Conservation (phyloP, 2,329 filamentous ascomycete genomes). For the Talaromyces rugulosus region DNA sequence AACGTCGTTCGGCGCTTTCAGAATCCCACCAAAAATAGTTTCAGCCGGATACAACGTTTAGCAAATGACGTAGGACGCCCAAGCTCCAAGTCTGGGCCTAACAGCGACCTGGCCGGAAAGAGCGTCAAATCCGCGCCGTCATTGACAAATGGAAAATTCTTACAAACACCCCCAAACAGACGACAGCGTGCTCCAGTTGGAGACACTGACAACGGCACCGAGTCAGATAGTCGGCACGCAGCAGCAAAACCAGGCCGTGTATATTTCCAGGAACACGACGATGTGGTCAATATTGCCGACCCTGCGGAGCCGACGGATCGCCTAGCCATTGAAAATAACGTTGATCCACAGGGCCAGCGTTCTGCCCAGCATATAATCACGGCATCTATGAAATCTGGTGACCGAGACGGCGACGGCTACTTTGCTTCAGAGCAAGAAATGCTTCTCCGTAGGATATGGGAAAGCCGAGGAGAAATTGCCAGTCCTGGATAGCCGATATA, state of each 20-base stretch:
- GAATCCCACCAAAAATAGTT: conserved; percentile 41
- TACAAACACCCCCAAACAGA: conserved; percentile 20
- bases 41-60: conserved; percentile 32
- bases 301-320: conserved; percentile 17
- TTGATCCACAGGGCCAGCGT: conserved; percentile 29
- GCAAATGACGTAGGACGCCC: conserved; percentile 18
- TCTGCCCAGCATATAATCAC: conserved; percentile 18
- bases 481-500: conserved; percentile 22
- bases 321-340: conserved; percentile 20
- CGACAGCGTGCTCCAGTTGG: conserved; percentile 15
- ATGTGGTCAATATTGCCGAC: conserved; percentile 23
- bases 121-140: conserved; percentile 33
- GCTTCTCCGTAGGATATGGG: conserved; percentile 42
- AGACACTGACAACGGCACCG: neutral
- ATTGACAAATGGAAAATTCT: conserved; percentile 19
- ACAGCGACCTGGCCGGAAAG: conserved; percentile 23
- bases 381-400: conserved; percentile 29
- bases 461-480: conserved; percentile 37
- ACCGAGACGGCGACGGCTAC: conserved; percentile 22
- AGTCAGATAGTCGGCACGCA: conserved; percentile 6
- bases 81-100: conserved; percentile 12
- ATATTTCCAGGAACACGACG: conserved; percentile 30
- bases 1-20: conserved; percentile 44
- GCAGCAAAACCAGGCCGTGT: conserved; percentile 17
- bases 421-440: conserved; percentile 31